Evolutionary conservation across 148 eudicot genomes (phyloP).

Genomic region (Nepenthes gracilis): DNA sequence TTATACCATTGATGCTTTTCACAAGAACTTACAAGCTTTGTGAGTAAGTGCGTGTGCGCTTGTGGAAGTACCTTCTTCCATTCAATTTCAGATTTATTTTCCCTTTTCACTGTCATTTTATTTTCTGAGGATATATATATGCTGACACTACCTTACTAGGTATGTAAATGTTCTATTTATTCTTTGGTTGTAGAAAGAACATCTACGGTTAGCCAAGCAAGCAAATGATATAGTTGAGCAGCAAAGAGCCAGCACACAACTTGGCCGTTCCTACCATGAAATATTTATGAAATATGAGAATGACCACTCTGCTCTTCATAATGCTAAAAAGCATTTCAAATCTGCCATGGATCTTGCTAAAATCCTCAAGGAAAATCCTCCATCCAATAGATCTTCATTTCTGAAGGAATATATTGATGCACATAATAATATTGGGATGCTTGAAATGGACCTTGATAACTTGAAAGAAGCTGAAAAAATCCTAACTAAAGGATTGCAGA

Average conservation of each 20-base stretch:
- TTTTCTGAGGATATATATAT: too few relatives aligned
- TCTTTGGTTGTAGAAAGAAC: slow-evolving; percentile 52
- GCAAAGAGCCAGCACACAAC: slow-evolving; percentile 95
- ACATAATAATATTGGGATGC: slow-evolving; percentile 88
- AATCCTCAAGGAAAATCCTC: slow-evolving; percentile 53
- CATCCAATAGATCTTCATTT: slow-evolving; percentile 34
- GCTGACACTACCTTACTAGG: not conserved
- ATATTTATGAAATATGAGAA: slow-evolving; percentile 51
- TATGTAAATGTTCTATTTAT: not conserved
- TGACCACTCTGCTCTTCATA: slow-evolving; percentile 53
- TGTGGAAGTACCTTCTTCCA: too few relatives aligned
- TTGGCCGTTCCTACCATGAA: slow-evolving; percentile 94
- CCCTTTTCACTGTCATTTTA: too few relatives aligned
- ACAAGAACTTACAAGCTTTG: too few relatives aligned
- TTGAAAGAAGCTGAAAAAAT: slow-evolving; percentile 64
- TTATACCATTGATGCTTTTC: too few relatives aligned
- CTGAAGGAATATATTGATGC: slow-evolving; percentile 90
- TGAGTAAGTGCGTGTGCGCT: too few relatives aligned
- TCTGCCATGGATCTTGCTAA: slow-evolving; percentile 66
- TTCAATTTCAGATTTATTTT: too few relatives aligned
- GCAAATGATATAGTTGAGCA: slow-evolving; percentile 72
- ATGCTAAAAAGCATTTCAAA: slow-evolving; percentile 75
- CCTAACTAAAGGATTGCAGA: slow-evolving; percentile 56
- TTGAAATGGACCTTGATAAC: slow-evolving; percentile 85
- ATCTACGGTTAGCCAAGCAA: slow-evolving; percentile 71